These are phyloP conservation scores for Papiliotrema laurentii DNA, from an alignment of 1,284 basidiomycete species.

Conservation along the genomic window DNA sequence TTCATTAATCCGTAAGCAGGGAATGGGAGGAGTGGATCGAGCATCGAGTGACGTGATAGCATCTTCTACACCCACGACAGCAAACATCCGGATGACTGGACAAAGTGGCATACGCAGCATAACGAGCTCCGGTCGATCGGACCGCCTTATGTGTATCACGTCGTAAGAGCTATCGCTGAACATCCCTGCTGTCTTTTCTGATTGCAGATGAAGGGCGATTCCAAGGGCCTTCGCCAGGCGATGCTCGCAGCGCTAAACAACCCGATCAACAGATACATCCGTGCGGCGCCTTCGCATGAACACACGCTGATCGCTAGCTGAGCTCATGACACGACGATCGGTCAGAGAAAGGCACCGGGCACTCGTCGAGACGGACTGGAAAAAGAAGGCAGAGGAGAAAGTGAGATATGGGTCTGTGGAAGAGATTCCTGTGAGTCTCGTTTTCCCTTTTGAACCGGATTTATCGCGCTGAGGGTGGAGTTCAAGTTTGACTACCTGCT, in stretches of 20 bases:
- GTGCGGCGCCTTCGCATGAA: slow-evolving; percentile 11
- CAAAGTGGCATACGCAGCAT: slow-evolving; percentile 45
- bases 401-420: too few relatives aligned
- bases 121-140: slow-evolving; percentile 31
- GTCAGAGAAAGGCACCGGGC: not conserved
- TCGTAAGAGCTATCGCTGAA: slow-evolving; percentile 14
- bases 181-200: not conserved
- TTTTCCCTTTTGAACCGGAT: too few relatives aligned
- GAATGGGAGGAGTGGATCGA: too few relatives aligned
- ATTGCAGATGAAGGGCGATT: slow-evolving; percentile 10
- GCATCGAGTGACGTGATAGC: not conserved
- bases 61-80: slow-evolving; percentile 30
- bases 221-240: slow-evolving; percentile 18
- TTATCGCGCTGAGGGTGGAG: too few relatives aligned
- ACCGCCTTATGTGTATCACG: slow-evolving; percentile 49
- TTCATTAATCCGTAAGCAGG: slow-evolving; percentile 47
- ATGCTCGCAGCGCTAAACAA: slow-evolving; percentile 19
- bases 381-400: not conserved
- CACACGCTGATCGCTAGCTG: slow-evolving; percentile 1
- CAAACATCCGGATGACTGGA: slow-evolving; percentile 35
- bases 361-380: slow-evolving; percentile 4
- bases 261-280: slow-evolving; percentile 31
- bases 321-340: not conserved
- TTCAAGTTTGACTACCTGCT: too few relatives aligned
- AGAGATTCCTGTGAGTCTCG: too few relatives aligned